A percentile compares a stretch with the other conserved stretches of the same genome.
These are phyloP conservation scores for Thraustochytrium sp. DNA, from an alignment of 352 stramenopile genomes.

Conservation along the genomic window DNA sequence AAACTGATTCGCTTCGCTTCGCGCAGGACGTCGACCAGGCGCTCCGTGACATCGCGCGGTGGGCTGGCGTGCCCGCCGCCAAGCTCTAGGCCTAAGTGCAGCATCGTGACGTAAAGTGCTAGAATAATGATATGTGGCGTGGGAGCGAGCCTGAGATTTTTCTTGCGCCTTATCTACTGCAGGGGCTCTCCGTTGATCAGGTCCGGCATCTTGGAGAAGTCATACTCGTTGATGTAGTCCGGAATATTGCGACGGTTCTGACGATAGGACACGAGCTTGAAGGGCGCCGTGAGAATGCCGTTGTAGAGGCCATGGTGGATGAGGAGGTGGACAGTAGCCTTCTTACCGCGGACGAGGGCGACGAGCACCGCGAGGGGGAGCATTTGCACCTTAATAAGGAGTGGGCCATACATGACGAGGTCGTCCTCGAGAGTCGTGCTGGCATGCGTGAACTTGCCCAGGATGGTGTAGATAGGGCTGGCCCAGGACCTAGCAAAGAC, in stretches of 20 bases:
- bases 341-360: not conserved
- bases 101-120: too few relatives aligned
- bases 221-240: not conserved
- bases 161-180: not conserved
- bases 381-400: not conserved
- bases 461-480: not conserved
- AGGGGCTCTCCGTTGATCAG: not conserved
- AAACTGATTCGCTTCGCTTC: not conserved
- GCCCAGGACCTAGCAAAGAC: not conserved
- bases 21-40: not conserved
- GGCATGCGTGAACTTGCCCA: constrained; percentile 6
- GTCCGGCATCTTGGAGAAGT: not conserved
- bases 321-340: not conserved
- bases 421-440: not conserved
- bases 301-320: not conserved
- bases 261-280: not conserved
- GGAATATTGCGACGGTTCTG: not conserved
- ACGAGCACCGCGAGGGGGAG: not conserved
- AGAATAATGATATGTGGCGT: not conserved
- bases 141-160: too few relatives aligned
- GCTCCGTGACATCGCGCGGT: not conserved
- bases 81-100: too few relatives aligned
- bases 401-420: not conserved
- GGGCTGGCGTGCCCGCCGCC: not conserved
- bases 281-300: not conserved